Evolutionary conservation across 495 filamentous ascomycete species (phyloP).

Genomic region (Lasiosphaeria ovina): DNA sequence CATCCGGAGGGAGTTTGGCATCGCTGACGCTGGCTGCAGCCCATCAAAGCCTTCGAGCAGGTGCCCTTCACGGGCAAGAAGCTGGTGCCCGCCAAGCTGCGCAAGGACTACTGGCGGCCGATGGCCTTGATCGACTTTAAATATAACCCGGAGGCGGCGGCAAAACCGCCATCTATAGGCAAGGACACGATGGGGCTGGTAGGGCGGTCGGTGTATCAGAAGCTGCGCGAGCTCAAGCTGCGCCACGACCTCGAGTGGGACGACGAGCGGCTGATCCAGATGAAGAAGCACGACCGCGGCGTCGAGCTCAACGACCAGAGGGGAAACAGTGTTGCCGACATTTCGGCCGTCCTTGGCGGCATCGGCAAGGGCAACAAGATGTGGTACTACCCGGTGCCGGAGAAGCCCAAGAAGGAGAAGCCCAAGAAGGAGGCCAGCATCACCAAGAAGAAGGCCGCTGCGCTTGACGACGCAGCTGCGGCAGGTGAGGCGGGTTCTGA

Average conservation of each 20-base stretch:
- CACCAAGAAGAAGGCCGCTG: constrained; percentile 27
- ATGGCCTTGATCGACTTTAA: constrained; percentile 71
- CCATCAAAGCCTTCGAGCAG: constrained; percentile 68
- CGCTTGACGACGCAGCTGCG: neutral
- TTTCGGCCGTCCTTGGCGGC: constrained; percentile 71
- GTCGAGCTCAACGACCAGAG: constrained; percentile 77
- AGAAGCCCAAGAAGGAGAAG: constrained; percentile 13
- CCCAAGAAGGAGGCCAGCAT: constrained; percentile 28
- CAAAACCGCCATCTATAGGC: neutral
- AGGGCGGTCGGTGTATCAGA: constrained; percentile 72
- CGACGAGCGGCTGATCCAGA: constrained; percentile 38
- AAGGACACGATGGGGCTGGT: constrained; percentile 41
- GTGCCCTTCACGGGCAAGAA: constrained; percentile 90
- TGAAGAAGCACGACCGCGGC: constrained; percentile 56
- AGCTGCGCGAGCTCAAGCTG: constrained; percentile 76
- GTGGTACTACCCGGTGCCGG: constrained; percentile 13
- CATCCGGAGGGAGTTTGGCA: neutral
- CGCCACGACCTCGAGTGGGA: constrained; percentile 66
- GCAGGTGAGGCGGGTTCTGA: constrained; percentile 8
- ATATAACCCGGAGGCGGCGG: neutral
- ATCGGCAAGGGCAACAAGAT: constrained; percentile 47
- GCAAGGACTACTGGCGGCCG: constrained; percentile 90
- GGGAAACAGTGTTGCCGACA: constrained; percentile 82
- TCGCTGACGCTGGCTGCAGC: constrained; percentile 38
- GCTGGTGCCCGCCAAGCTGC: constrained; percentile 69